A percentile compares a stretch with the other conserved stretches of the same genome.
Evolutionary conservation across 78 protist species (phyloP).

Genomic region (Tieghemostelium lacteum): DNA sequence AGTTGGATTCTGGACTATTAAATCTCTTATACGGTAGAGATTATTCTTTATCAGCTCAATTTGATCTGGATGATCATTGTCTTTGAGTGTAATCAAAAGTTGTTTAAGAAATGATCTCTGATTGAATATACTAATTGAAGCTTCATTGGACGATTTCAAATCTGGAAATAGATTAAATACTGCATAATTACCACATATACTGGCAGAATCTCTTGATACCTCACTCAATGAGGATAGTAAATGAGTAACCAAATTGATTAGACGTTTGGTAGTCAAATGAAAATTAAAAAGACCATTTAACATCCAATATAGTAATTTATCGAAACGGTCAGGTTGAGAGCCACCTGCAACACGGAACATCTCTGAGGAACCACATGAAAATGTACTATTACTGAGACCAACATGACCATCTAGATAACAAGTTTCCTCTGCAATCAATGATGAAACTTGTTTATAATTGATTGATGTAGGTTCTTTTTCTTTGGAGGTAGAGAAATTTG

Average conservation of each 20-base stretch:
- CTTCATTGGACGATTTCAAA: neutral
- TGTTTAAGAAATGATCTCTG: constrained; percentile 18
- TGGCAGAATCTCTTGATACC: neutral
- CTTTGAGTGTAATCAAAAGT: neutral
- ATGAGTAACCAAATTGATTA: neutral
- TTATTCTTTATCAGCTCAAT: neutral
- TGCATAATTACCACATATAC: neutral
- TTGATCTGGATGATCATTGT: neutral
- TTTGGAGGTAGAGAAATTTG: neutral
- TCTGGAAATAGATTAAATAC: neutral
- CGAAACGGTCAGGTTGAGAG: neutral
- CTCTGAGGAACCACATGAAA: constrained; percentile 13
- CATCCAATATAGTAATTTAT: constrained; percentile 21
- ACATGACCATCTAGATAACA: constrained; percentile 1
- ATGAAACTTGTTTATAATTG: constrained; percentile 20
- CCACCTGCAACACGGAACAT: constrained; percentile 10
- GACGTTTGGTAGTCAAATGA: neutral
- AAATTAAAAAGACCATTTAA: constrained; percentile 9
- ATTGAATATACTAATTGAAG: constrained; percentile 9
- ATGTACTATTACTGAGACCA: constrained; percentile 5
- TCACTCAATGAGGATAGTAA: neutral
- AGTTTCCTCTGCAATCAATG: constrained; percentile 1
- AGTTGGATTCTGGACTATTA: neutral
- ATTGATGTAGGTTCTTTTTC: neutral
- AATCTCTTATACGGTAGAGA: neutral